Evolutionary conservation across 1,139 yeast genomes (phyloP), one percentile per base, ranked within the genome.

Genomic region (Scheffersomyces quercinus): DNA sequence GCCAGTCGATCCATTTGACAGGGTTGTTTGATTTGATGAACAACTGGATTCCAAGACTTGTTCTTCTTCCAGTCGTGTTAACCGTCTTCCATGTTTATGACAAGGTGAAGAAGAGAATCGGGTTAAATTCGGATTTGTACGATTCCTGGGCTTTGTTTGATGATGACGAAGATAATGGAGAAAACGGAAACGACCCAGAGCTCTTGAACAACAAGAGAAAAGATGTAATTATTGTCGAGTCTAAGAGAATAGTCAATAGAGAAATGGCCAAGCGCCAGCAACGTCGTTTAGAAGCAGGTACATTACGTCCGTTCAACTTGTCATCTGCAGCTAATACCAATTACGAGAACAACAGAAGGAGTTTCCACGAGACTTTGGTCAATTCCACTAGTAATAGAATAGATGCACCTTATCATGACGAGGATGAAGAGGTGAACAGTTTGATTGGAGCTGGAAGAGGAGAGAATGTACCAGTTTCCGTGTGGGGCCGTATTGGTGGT

Each of bases 11-110:
- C 56, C 86, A 86, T 54, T 67, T 88, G 47, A 83, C 91, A 3
- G 86, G 90, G 4, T 70, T 88, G 32, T 91, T 93, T 52, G 81
- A 81, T 46, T 74, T 82, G 52, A 75, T 88, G 64, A 87, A 87
- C 59, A 82, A 82, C 55, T 75, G 89, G 77, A 66, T 88, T 10
- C 96, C 96, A 1, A 69, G 95, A 51, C 70, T 88, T 33, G 74
- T 88, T 13, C 54, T 88, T 13, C 65, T 88, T 11, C 96, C 96
- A 0, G 78, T 88, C 14, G 50, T 77, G 0, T 64, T 87, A 44
- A 81, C 91, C 0, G 54, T 75, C 12, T 85, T 88, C 60, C 81
- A 85, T 55, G 71, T 85, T n/a, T 87, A 85, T 61, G 93, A 85
- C 47, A 76, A 71, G 47, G 53, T 86, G 14, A 82, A 81, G 64